Evolutionary conservation across 805 yeast genomes (phyloP).

Genomic region (Yarrowia sp.): DNA sequence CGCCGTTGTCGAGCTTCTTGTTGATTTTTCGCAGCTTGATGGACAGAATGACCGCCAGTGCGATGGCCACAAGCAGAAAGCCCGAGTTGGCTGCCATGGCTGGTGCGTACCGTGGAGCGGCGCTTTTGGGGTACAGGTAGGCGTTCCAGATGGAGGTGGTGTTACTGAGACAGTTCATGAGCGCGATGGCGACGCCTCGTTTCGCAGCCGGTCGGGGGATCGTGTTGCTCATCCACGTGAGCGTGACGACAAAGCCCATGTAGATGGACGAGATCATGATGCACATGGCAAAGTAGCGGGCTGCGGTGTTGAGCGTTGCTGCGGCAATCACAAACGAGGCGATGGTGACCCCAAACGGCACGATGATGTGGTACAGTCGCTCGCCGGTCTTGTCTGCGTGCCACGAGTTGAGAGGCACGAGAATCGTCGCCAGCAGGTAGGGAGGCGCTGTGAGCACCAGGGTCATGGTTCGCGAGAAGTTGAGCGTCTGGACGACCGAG

Average conservation of each 20-base stretch:
- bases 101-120: constrained; percentile 40
- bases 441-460: constrained; percentile 68
- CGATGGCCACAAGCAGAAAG: constrained; percentile 38
- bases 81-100: constrained; percentile 41
- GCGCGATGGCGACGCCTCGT: constrained; percentile 62
- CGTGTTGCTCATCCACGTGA: constrained; percentile 64
- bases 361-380: constrained; percentile 58
- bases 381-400: constrained; percentile 67
- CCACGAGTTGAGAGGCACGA: constrained; percentile 60
- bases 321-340: constrained; percentile 41
- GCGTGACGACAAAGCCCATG: constrained; percentile 60
- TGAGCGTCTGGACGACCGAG: constrained; percentile 62
- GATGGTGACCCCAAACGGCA: constrained; percentile 55
- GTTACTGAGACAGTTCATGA: constrained; percentile 53
- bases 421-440: constrained; percentile 58
- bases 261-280: constrained; percentile 62
- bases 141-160: constrained; percentile 42
- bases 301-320: constrained; percentile 60
- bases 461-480: constrained; percentile 58
- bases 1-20: constrained; percentile 41
- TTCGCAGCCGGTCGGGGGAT: constrained; percentile 66
- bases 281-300: constrained; percentile 65
- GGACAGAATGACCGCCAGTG: constrained; percentile 20
- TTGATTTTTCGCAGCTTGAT: constrained; percentile 38
- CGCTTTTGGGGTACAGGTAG: constrained; percentile 40